Base-by-base conservation (phyloP, 108 stramenopile genomes). In the Chaetoceros muelleri region DNA sequence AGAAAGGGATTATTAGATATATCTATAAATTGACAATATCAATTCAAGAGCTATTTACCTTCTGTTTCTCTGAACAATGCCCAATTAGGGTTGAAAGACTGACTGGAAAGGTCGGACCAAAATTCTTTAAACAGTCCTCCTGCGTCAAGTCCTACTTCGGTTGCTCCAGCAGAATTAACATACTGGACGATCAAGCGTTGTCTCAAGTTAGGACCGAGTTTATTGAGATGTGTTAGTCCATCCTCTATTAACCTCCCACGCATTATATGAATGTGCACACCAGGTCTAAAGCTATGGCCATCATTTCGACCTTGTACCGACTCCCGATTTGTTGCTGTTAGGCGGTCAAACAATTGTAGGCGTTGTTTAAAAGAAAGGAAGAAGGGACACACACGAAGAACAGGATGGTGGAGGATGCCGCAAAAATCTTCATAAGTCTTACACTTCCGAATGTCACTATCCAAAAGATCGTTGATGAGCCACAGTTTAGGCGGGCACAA, bases 91-190 rank as follows among this genome's bases (percentile, higher is more conserved):
- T 95, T 78, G 65, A 99, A 99, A 20, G 93, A 93, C 47, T 85
- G 67, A 8, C 67, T 80, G 28, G 79, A 75, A 8, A 97, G 65
- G 53, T 95, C 93, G 21, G 86, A 82, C 86, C 86, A 95, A 59
- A 97, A 96, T 52, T 99, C 98, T 77, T 99, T 99, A 71, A 97
- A 97, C 10, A 99, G 77, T 2, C 98, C 98, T 20, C 98, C 98
- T 30, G 93, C 93, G 73, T 99, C 98, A 48, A 99, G 90, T 26
- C 98, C 96, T 53, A 72, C 63, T 50, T 93, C 89, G 56, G 55
- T 64, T 26, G 84, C 79, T 24, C 90, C 87, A 3, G 85, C 87
- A 60, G 85, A 76, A 60, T 86, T 90, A 46, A 75, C 56, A 51
- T 93, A 92, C 23, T 86, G 74, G 8, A 95, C 84, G 5, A 78